Base-by-base conservation (phyloP, 2,329 filamentous ascomycete genomes). In the Dactylellina parvicollis region DNA sequence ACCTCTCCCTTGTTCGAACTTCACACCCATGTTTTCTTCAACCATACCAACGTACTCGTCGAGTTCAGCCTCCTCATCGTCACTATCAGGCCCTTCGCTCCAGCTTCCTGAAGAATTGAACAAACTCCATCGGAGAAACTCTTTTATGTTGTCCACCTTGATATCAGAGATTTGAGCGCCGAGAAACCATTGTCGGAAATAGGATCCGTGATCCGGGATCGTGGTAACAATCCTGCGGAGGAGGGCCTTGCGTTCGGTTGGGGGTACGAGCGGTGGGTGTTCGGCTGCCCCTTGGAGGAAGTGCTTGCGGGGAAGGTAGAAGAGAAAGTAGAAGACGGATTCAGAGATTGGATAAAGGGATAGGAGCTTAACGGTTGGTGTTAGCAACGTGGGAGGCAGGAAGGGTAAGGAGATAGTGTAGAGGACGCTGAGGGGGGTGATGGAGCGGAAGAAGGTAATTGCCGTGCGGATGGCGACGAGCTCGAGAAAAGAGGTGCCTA, bases 71-170 rank as follows among this genome's bases (percentile, higher is more conserved):
- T 73, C 69, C n/a, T 66, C 54, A 22, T 57, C 44, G 7, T 16
- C 14, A 3, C 85, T 38, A 49, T 62, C 56, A 2, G 56, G 47
- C 24, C 64, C 66, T 44, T 62, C 56, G 4, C 81, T 78, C 24
- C 81, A 80, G 50, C 79, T 78, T 2, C 83, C 80, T 8, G 80
- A 82, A 8, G 81, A 81, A 74, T 85, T 85, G 50, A 86, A 82
- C 57, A 89, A 85, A 0, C 85, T 86, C 87, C 86, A 89, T n/a
- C 83, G 79, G 18, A 87, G 81, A 77, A 87, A 88, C 61, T 87
- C 85, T 78, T 85, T 86, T 55, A 89, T 76, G 77, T 89, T 88
- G 30, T 88, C 86, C 12, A 83, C 81, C 61, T 83, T 83, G 47
- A 89, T 85, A 26, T 87, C 85, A 26, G 81, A 79, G 1, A 80